Evolutionary conservation across 169 alveolate species (phyloP).

Genomic region (Plasmodium malariae): DNA sequence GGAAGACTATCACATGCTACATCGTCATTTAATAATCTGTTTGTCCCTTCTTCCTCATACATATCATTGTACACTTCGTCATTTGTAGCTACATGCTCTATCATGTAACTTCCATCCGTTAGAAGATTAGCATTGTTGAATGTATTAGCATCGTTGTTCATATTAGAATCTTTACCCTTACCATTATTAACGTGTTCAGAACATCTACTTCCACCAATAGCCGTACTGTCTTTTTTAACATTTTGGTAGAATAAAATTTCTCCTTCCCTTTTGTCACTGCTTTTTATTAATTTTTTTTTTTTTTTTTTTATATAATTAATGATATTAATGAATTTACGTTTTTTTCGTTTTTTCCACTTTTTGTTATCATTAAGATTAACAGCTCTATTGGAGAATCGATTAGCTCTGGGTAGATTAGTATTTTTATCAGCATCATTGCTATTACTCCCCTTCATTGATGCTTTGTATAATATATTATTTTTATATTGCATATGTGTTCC

Average conservation of each 20-base stretch:
- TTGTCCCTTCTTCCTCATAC: not conserved
- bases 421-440: not conserved
- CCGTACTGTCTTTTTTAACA: not conserved
- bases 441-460: not conserved
- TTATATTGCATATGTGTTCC: too few species aligned
- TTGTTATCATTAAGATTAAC: not conserved
- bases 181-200: too few species aligned
- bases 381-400: not conserved
- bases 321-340: constrained; percentile 40
- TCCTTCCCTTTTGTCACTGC: constrained; percentile 31
- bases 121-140: too few species aligned
- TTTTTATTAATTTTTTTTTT: constrained; percentile 30
- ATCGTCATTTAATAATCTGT: constrained; percentile 4
- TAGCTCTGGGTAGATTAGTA: not conserved
- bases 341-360: constrained; percentile 19
- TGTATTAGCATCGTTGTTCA: too few species aligned
- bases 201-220: too few species aligned
- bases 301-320: constrained; percentile 62
- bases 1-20: not conserved
- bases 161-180: too few species aligned
- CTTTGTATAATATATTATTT: too few species aligned
- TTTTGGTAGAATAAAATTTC: not conserved
- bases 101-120: too few species aligned
- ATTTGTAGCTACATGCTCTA: too few species aligned
- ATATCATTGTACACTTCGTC: not conserved